These are phyloP conservation scores for Noccaea bulbosa DNA, from an alignment of 345 rosid species.

Conservation along the genomic window DNA sequence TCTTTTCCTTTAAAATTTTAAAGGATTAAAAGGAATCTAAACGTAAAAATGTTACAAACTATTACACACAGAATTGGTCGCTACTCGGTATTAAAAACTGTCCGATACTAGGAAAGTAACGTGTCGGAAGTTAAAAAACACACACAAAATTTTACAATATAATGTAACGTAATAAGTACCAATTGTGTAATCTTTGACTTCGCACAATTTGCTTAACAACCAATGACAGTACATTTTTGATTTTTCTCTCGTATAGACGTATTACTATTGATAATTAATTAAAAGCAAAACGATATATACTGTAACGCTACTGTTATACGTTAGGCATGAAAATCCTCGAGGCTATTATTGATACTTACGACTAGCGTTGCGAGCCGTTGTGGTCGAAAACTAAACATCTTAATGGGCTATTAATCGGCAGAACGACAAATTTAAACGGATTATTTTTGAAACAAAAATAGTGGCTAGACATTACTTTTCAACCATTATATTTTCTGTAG, in stretches of 20 bases:
- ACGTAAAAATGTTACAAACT: not conserved
- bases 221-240: not conserved
- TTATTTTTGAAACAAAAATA: too few species aligned
- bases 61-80: not conserved
- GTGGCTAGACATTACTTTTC: too few species aligned
- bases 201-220: not conserved
- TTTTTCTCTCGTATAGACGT: not conserved
- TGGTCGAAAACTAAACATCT: slow-evolving; percentile 4
- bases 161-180: not conserved
- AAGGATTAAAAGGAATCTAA: not conserved
- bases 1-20: too few species aligned
- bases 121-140: not conserved
- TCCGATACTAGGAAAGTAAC: not conserved
- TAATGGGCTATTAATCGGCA: slow-evolving; percentile 5
- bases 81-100: not conserved
- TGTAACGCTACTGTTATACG: slow-evolving; percentile 17
- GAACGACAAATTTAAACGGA: too few species aligned
- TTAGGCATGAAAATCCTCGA: not conserved
- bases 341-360: not conserved
- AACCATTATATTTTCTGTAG: too few species aligned
- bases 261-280: not conserved
- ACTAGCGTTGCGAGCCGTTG: slow-evolving; percentile 9
- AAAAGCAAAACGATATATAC: not conserved
- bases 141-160: not conserved
- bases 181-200: not conserved